phyloP scores from a whole-genome alignment of 768 basidiomycete species.

The Trametes cubensis region DNA sequence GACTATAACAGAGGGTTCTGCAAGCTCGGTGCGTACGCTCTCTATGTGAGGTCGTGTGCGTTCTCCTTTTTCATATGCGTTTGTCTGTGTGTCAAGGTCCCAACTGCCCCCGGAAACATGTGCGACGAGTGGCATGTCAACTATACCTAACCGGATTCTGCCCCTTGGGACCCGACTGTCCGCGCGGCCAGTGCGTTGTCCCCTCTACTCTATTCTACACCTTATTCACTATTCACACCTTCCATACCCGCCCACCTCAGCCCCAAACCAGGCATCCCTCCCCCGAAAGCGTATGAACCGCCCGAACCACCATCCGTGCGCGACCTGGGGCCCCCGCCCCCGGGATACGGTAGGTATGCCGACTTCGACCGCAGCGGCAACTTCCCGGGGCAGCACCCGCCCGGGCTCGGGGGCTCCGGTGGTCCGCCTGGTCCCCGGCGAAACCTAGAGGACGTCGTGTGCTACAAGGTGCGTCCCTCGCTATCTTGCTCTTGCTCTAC shows the following conservation, averaged over 20 bases:
- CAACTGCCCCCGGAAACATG: conserved; percentile 87
- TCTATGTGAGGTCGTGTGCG: conserved; percentile 4
- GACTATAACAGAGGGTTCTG: conserved; percentile 97
- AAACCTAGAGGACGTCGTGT: conserved; percentile 82
- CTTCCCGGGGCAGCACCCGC: conserved; percentile 27
- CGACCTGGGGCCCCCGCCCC: conserved; percentile 88
- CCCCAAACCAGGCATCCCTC: conserved; percentile 75
- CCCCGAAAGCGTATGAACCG: conserved; percentile 73
- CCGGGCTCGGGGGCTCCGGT: conserved; percentile 36
- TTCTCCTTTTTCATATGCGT: neutral
- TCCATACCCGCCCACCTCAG: conserved; percentile 43
- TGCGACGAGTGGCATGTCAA: conserved; percentile 88
- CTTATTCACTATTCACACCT: neutral
- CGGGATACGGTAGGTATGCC: conserved; percentile 84
- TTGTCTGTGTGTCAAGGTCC: conserved; percentile 57
- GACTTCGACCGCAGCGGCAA: conserved; percentile 64
- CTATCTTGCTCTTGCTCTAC: neutral
- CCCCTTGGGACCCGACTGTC: conserved; percentile 85
- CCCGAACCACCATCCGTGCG: conserved; percentile 75
- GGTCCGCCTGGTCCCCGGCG: conserved; percentile 52
- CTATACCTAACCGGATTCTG: conserved; percentile 92
- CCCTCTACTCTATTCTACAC: conserved; percentile 2
- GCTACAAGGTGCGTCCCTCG: conserved; percentile 70
- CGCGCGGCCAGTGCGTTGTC: conserved; percentile 79
- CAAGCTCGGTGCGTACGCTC: conserved; percentile 70